Evolutionary conservation across 2,329 filamentous ascomycete genomes (phyloP), one percentile per base, ranked within the genome.

Genomic region (Ophiostoma pallidulum): DNA sequence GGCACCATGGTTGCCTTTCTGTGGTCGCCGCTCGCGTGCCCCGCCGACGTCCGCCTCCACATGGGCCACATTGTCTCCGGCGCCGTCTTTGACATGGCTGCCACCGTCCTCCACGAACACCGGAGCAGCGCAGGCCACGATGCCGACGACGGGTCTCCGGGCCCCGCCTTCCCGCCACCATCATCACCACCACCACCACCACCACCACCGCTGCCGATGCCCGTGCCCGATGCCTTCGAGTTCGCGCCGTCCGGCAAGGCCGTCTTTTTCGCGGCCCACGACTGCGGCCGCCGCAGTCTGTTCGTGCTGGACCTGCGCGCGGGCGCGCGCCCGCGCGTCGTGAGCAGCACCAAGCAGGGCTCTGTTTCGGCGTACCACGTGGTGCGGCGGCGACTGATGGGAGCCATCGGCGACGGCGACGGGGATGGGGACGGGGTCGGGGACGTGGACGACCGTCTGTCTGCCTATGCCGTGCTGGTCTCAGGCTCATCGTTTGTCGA

Each of bases 401-500:
- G 16, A 20, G 22, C 22, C 20, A 14, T 13, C 31, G 12, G 31
- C 28, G 32, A 19, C n/a, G 24, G 3, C 16, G 43, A 9, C 16
- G n/a, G n/a, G n/a, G n/a, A n/a, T n/a, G n/a, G n/a, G n/a, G n/a
- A n/a, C n/a, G n/a, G n/a, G n/a, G n/a, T 6, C 1, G 42, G 50
- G 7, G 45, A 58, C 20, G 50, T 58, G 36, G 56, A 53, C 41
- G 53, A 29, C 22, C 12, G 59, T 5, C 12, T 41, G 13, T 41
- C 31, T 2, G 35, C 45, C 8, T 47, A 45, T 13, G 57, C 54
- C 39, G 51, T 70, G 2, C 54, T 71, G 3, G 61, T 69, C 4
- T 62, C 65, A 2, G 64, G 59, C 22, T 63, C 61, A 10, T 66
- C 53, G 44, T 60, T 68, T 6, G 56, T 67, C 2, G 67, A 70